A percentile compares a stretch with the other conserved stretches of the same genome.
phyloP scores from a whole-genome alignment of 2,329 filamentous ascomycete genomes.

The Talaromyces verruculosus region DNA sequence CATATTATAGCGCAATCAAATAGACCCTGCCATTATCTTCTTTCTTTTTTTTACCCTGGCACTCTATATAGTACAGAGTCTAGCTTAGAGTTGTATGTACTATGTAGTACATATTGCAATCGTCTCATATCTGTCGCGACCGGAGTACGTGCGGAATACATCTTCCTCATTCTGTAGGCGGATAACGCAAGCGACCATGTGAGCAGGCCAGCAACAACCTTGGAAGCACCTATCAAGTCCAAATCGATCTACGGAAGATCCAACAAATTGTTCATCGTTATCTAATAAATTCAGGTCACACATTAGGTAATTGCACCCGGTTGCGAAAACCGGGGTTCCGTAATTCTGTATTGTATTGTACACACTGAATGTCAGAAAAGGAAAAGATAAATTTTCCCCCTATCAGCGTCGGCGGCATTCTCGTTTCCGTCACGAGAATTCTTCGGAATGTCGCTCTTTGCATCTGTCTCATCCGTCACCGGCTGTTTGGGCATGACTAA shows the following conservation, averaged over 20 bases:
- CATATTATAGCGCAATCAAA: not conserved
- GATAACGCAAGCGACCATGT: conserved; percentile 6
- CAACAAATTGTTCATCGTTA: conserved; percentile 1
- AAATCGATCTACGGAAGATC: not conserved
- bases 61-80: no score
- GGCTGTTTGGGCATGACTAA: not conserved
- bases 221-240: not conserved
- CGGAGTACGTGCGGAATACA: not conserved
- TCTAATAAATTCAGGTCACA: conserved; percentile 8
- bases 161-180: not conserved
- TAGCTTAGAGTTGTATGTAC: not conserved
- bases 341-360: not conserved
- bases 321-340: conserved; percentile 16
- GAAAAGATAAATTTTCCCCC: not conserved
- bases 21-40: not conserved
- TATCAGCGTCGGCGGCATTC: conserved; percentile 9
- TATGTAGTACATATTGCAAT: not conserved
- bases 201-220: not conserved
- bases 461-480: not conserved
- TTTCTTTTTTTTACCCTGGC: not conserved
- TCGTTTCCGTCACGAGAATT: conserved; percentile 18
- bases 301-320: not conserved
- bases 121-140: not conserved
- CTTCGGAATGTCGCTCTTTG: conserved; percentile 18
- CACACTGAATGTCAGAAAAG: not conserved